A percentile compares a stretch with the other conserved stretches of the same genome.
Conservation (phyloP, 768 basidiomycete genomes). For the Agrocybe praecox region DNA sequence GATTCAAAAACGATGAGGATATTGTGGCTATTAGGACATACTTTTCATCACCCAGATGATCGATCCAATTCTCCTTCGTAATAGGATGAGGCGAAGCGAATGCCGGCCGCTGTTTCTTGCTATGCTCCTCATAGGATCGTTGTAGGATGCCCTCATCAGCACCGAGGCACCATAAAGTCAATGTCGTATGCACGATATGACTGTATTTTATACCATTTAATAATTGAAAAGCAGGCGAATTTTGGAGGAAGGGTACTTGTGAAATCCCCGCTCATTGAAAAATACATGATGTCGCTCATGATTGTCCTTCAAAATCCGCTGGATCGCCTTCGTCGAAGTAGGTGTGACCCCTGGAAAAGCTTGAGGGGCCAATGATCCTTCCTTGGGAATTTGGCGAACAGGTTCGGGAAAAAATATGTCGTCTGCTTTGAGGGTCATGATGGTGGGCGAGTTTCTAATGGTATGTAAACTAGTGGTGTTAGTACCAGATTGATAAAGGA, state of each 20-base stretch:
- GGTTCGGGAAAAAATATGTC: no score
- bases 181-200: constrained; percentile 60
- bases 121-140: constrained; percentile 39
- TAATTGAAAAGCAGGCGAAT: background rate
- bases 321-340: constrained; percentile 40
- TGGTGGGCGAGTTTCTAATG: no score
- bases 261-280: constrained; percentile 44
- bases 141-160: constrained; percentile 41
- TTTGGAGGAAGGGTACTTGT: constrained; percentile 30
- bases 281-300: constrained; percentile 57
- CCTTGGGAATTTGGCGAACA: no score
- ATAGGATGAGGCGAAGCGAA: constrained; percentile 49
- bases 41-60: constrained; percentile 61
- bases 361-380: constrained; percentile 16
- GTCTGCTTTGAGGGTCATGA: no score
- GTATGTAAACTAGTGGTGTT: no score
- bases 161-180: constrained; percentile 65
- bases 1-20: background rate
- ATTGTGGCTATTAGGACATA: no score
- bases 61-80: constrained; percentile 47
- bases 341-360: constrained; percentile 35
- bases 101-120: constrained; percentile 35
- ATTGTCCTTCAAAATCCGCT: constrained; percentile 47
- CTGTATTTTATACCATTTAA: constrained; percentile 22
- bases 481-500: no score